These are phyloP conservation scores for Dioszegia aurantiaca DNA, from an alignment of 768 basidiomycete species.

Conservation along the genomic window DNA sequence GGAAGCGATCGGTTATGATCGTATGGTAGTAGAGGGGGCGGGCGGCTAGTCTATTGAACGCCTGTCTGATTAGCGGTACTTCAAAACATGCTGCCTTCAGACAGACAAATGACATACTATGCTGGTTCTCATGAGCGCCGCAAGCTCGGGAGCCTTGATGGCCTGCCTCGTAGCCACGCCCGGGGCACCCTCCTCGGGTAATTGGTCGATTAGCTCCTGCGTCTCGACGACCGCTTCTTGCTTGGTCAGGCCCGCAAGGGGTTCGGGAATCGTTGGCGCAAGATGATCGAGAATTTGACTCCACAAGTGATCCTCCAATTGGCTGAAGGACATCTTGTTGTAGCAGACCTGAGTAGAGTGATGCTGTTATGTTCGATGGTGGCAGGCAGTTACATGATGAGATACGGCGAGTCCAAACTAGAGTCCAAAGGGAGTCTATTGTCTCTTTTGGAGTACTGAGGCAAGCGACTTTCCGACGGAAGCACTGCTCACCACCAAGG, in stretches of 20 bases:
- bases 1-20: background rate
- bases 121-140: conserved; percentile 5
- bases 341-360: too few relatives aligned
- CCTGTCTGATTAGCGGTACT: background rate
- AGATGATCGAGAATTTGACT: background rate
- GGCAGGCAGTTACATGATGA: too few relatives aligned
- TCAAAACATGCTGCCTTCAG: too few relatives aligned
- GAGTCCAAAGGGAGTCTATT: too few relatives aligned
- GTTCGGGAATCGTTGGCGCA: background rate
- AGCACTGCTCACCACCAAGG: too few relatives aligned
- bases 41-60: background rate
- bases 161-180: background rate
- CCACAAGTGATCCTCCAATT: background rate
- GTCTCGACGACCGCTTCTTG: background rate
- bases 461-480: too few relatives aligned
- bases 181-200: background rate
- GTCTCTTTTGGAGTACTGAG: too few relatives aligned
- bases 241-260: background rate
- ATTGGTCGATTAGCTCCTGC: background rate
- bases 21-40: background rate
- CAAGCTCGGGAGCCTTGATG: background rate
- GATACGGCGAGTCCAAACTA: too few relatives aligned
- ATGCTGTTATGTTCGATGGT: too few relatives aligned
- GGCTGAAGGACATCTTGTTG: conserved; percentile 4
- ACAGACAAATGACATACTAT: conserved; percentile 1